phyloP scores from a whole-genome alignment of 495 filamentous ascomycete species.

The Letharia columbiana region DNA sequence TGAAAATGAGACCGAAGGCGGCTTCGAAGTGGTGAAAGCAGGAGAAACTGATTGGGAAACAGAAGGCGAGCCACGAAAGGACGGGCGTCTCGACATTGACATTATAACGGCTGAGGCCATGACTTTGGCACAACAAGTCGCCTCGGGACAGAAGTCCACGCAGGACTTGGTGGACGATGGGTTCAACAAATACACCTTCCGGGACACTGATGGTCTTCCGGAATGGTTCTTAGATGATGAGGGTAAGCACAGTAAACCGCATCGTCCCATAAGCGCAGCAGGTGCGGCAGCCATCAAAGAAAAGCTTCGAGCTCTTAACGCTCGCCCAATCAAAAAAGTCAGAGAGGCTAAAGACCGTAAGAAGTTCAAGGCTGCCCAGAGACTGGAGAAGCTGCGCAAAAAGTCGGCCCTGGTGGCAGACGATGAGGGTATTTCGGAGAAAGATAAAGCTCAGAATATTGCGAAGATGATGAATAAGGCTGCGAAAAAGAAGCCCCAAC shows the following conservation, averaged over 20 bases:
- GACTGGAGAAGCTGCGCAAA: slow-evolving; percentile 87
- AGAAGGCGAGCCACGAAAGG: slow-evolving; percentile 54
- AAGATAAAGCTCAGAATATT: slow-evolving; percentile 85
- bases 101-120: slow-evolving; percentile 99
- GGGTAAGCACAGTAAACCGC: slow-evolving; percentile 65
- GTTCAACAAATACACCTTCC: slow-evolving; percentile 88
- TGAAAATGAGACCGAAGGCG: slow-evolving; percentile 31
- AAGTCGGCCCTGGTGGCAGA: slow-evolving; percentile 81
- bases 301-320: slow-evolving; percentile 87
- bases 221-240: slow-evolving; percentile 99
- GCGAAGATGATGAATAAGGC: slow-evolving; percentile 71
- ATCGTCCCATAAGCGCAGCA: slow-evolving; percentile 81
- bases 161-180: slow-evolving; percentile 77
- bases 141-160: slow-evolving; percentile 70
- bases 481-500: slow-evolving; percentile 75
- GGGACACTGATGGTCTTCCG: slow-evolving; percentile 84
- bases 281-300: slow-evolving; percentile 91
- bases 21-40: slow-evolving; percentile 39
- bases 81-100: slow-evolving; percentile 77
- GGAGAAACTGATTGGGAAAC: slow-evolving; percentile 51
- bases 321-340: slow-evolving; percentile 98
- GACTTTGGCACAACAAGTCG: slow-evolving; percentile 90
- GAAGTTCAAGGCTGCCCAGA: slow-evolving; percentile 88
- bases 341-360: slow-evolving; percentile 91
- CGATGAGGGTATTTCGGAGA: slow-evolving; percentile 85